Conservation (phyloP, 768 basidiomycete species). For the Hericium erinaceus region DNA sequence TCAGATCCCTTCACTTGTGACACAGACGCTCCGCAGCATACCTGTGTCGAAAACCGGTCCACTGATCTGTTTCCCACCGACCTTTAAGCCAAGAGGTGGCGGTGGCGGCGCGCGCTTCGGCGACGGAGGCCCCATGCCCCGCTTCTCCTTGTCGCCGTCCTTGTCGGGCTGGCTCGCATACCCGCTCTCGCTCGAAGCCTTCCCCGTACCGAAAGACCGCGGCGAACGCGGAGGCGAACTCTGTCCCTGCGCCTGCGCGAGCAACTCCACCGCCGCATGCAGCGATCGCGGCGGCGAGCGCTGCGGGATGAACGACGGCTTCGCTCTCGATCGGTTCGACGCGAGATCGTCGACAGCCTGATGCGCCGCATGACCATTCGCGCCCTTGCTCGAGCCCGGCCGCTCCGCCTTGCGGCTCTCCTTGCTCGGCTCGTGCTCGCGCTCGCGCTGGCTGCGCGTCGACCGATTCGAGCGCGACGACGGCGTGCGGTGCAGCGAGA, state of each 20-base stretch:
- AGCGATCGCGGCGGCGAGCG: conserved; percentile 61
- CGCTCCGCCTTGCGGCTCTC: no score
- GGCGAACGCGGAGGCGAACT: conserved; percentile 8
- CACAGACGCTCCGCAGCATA: conserved; percentile 19
- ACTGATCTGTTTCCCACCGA: conserved; percentile 57
- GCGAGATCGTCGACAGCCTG: conserved; percentile 2
- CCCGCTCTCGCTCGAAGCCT: conserved; percentile 12
- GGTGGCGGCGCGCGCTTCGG: conserved; percentile 2
- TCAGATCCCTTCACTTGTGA: not conserved
- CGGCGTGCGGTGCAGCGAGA: not conserved
- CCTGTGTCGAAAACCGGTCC: conserved; percentile 63
- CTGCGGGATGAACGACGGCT: conserved; percentile 38
- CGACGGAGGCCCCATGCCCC: not conserved
- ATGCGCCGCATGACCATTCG: not conserved
- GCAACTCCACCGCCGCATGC: conserved; percentile 60
- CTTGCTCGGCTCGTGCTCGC: not conserved
- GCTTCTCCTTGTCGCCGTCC: not conserved
- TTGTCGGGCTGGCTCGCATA: conserved; percentile 6
- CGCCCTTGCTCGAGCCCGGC: no score
- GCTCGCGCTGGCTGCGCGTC: conserved; percentile 7
- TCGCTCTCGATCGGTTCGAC: conserved; percentile 36
- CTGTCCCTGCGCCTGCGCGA: conserved; percentile 26
- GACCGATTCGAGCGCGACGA: not conserved
- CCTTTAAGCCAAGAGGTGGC: conserved; percentile 5
- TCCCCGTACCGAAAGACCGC: not conserved